Base-by-base conservation (phyloP, 2,329 filamentous ascomycete genomes). In the Cladosporium halotolerans region DNA sequence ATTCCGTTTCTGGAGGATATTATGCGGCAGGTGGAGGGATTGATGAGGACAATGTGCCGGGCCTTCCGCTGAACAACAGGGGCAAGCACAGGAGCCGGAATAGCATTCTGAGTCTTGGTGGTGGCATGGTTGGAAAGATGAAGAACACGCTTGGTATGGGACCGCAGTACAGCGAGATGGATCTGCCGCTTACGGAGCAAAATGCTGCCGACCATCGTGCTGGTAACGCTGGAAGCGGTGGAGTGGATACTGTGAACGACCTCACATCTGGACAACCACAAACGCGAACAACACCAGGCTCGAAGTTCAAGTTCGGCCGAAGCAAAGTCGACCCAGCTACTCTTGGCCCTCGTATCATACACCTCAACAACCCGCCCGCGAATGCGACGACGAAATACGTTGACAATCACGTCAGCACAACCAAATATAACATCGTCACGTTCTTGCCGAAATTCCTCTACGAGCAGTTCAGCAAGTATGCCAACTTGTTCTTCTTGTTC, bases 401-500 rank as follows among this genome's bases (percentile, higher is more conserved):
- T 68, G 88, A 95, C 79, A 99, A 99, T 68, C 90, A 97, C 71
- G 87, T 99, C 58, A 97, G 92, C 40, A 99, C 93, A 5, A 87
- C 93, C 58, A 99, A 99, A 73, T 99, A 99, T 81, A 99, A 97
- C 70, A 64, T 89, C 66, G 79, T 88, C 52, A 96, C 90, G 16
- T 99, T 99, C 71, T 68, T 97, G 14, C 93, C 93, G 47, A 99
- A 99, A 72, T 99, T 99, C 73, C 78, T 99, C 53, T 90, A 92
- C 70, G 93, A 99, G 71, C 93, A 99, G 70, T 99, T 99, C 74
- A 96, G 91, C 57, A 99, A 96, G 77, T 96, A 96, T 72, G 93
- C 93, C 76, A 99, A 99, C 73, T 73, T 99, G 66, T 99, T 99
- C 78, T 99, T 99, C 86, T 81, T 99, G 69, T 97, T 99, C 72